Base-by-base conservation (phyloP, 805 yeast genomes). In the Saccharomyces kudriavzevii region DNA sequence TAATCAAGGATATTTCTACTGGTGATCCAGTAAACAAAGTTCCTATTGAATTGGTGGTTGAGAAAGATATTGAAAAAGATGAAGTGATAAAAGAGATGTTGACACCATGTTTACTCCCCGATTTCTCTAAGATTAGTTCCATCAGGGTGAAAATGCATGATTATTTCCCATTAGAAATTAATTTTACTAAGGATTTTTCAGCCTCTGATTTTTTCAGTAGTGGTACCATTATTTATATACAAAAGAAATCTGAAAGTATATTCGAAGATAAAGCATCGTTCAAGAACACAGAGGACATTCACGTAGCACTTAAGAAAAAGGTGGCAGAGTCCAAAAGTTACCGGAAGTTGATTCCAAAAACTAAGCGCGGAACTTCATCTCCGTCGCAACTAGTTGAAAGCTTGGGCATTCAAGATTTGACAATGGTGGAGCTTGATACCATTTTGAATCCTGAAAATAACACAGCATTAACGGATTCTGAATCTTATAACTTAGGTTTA, bases 101-200 rank as follows among this genome's bases (percentile, higher is more conserved):
- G 6, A 72, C 94, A 0, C 97, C 97, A 0, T 81, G 87, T 56
- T 69, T 89, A 47, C 64, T 90, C 45, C 94, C 96, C 0, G 77
- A 78, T 29, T 61, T 85, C 28, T 72, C 74, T 13, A 69, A 70
- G 0, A 81, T 89, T 8, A 54, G 62, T 8, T 69, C 70, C 5
- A 75, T 89, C 1, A 71, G 72, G 45, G 77, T 84, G 0, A 60
- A 66, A 2, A 73, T 79, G 4, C 67, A 74, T 1, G 78, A 77
- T 11, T 81, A 80, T 63, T 84, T 82, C 59, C 79, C 81, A 2
- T 66, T 80, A 49, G 71, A 74, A 1, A 64, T 75, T n/a, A 58
- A 63, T 13, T 75, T 76, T 60, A 63, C 74, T 50, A 56, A 65
- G 2, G 56, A 53, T 10, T 72, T 61, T 3, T 52, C 56, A 13